phyloP scores from a whole-genome alignment of 345 rosid species.

The Brassica nigra region DNA sequence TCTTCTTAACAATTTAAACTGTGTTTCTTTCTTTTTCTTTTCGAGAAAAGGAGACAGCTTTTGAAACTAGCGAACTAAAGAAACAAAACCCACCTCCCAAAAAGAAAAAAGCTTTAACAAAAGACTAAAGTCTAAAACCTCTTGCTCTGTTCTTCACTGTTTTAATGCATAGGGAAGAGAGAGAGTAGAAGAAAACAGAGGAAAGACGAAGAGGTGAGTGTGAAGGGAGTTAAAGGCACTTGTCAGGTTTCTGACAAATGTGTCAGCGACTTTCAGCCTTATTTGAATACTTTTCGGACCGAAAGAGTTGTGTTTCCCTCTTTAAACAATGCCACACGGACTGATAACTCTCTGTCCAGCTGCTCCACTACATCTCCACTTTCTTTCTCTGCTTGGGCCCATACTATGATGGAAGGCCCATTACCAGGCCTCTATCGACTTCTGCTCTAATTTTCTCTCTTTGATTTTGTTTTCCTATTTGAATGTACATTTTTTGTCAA shows the following conservation, averaged over 20 bases:
- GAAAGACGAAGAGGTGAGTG: constrained; percentile 24
- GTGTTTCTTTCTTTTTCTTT: neutral
- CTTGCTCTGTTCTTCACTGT: neutral
- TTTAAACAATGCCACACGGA: constrained; percentile 30
- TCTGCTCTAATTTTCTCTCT: constrained; percentile 7
- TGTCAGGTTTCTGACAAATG: constrained; percentile 43
- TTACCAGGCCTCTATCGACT: constrained; percentile 7
- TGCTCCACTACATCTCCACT: constrained; percentile 37
- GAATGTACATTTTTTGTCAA: neutral
- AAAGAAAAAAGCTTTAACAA: constrained; percentile 17
- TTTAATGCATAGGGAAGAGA: constrained; percentile 14
- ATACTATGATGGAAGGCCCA: constrained; percentile 34
- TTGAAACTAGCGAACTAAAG: constrained; percentile 12
- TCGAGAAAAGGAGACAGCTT: constrained; percentile 27
- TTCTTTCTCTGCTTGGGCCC: constrained; percentile 32
- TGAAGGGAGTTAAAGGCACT: constrained; percentile 38
- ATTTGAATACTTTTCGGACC: constrained; percentile 43
- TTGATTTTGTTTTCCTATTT: neutral
- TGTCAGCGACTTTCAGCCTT: constrained; percentile 38
- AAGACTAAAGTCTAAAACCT: neutral
- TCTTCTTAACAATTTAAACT: constrained; percentile 3
- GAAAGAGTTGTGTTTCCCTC: constrained; percentile 37
- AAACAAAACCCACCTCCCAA: constrained; percentile 36
- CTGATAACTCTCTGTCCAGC: constrained; percentile 33
- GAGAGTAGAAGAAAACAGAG: constrained; percentile 28